Base-by-base conservation (phyloP, 768 basidiomycete species). In the Daedaleopsis nitida region DNA sequence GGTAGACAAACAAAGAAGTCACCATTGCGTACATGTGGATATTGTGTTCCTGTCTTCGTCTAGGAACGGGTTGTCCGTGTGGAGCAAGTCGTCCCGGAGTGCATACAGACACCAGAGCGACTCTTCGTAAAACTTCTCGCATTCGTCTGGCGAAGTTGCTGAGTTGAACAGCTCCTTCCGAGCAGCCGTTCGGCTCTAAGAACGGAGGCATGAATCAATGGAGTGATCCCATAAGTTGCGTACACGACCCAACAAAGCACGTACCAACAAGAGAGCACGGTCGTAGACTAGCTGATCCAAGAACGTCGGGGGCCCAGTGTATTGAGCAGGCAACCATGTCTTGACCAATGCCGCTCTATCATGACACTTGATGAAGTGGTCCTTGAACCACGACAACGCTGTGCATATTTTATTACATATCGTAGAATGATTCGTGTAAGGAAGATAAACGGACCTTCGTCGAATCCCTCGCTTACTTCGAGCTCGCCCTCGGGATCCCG, bases 71-170 rank as follows among this genome's bases (percentile, higher is more conserved):
- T 92, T 94, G 14, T 87, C 90, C 10, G 81, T 84, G 72, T 93
- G 89, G 62, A 91, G 71, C 1, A 94, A 79, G 68, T 96, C 91
- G 70, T 98, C 97, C 71, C 95, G 89, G 9, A 98, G 80, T 0
- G 94, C 91, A 65, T 95, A 92, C 34, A 98, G 80, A 71, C 95
- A 91, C 94, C 94, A 97, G 9, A 98, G 74, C 0, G 94, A 93
- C 68, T 94, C 94, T 69, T 98, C 96, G 74, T 98, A 99, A 39
- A 96, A 79, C 72, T 89, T 91, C 78, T 97, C 94, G 72, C 94
- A 96, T 69, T 93, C 90, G 64, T 90, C 84, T 0, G 91, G 87
- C 32, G 83, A 83, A 47, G 80, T 80, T 42, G 87, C 88, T 70
- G 90, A 85, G 69, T 94, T 92, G 12, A 92, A 77, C 0, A 98